A percentile compares a stretch with the other conserved stretches of the same genome.
Evolutionary conservation across 2,329 filamentous ascomycete species (phyloP).

Genomic region (Pseudophaeomoniella oleicola): DNA sequence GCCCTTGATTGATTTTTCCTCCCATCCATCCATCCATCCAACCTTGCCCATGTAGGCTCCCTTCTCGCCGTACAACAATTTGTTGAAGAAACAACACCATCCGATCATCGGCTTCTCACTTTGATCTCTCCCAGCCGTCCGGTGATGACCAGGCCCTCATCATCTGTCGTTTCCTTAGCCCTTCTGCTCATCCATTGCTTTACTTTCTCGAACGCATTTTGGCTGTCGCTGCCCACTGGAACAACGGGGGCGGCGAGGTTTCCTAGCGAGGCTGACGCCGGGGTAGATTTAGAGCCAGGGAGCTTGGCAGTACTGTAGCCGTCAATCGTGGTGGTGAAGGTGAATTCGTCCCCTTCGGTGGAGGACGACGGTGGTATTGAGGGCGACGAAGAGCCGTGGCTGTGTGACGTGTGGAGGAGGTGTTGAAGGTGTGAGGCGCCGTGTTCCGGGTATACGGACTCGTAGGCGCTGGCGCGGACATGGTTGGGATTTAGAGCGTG

Average conservation of each 20-base stretch:
- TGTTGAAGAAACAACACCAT: too few relatives aligned
- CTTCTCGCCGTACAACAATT: too few relatives aligned
- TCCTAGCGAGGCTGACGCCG: not conserved
- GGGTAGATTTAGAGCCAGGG: not conserved
- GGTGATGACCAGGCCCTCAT: not conserved
- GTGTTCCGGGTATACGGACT: not conserved
- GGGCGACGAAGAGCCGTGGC: not conserved
- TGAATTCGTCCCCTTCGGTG: too few relatives aligned
- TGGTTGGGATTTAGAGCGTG: not conserved
- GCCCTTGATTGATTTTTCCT: too few relatives aligned
- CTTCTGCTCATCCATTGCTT: not conserved
- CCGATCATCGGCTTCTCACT: not conserved
- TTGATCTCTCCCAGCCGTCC: conserved; percentile 1
- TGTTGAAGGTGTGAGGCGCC: not conserved
- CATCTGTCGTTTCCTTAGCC: not conserved
- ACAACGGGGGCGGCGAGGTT: not conserved
- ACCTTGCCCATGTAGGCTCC: too few relatives aligned
- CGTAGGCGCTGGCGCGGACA: not conserved
- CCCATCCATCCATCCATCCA: too few relatives aligned
- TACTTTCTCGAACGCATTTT: not conserved
- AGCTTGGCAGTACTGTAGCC: not conserved
- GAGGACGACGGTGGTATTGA: too few relatives aligned
- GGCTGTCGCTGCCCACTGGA: not conserved
- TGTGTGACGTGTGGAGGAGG: not conserved
- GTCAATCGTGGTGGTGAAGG: not conserved